Percentiles rank a stretch among this genome's conserved stretches.
Conservation (phyloP, 2,329 filamentous ascomycete genomes). For the Podosphaera fusca region DNA sequence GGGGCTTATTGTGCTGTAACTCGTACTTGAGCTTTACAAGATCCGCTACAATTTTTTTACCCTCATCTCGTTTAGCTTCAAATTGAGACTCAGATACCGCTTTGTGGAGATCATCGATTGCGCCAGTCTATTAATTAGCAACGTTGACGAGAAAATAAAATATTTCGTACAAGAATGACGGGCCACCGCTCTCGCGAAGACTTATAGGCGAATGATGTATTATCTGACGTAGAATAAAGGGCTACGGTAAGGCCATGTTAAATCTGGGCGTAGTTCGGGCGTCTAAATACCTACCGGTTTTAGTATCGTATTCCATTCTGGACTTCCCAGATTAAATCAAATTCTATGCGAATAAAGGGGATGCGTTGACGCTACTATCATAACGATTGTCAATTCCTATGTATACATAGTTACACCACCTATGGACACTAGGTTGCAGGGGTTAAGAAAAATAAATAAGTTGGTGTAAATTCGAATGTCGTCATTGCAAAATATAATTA, state of each 20-base stretch:
- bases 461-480: too few species aligned
- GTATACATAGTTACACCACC: too few species aligned
- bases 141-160: neutral
- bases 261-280: neutral
- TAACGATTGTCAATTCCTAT: too few species aligned
- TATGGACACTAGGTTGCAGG: too few species aligned
- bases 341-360: too few species aligned
- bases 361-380: too few species aligned
- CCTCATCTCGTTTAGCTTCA: slow-evolving; percentile 46
- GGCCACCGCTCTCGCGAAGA: slow-evolving; percentile 84
- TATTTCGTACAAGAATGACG: slow-evolving; percentile 47
- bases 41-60: slow-evolving; percentile 63
- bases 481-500: too few species aligned
- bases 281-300: slow-evolving; percentile 34
- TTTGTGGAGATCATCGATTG: slow-evolving; percentile 85
- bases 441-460: too few species aligned
- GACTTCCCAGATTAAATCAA: neutral
- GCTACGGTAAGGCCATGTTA: slow-evolving; percentile 23
- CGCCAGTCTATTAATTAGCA: slow-evolving; percentile 42
- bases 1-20: slow-evolving; percentile 62
- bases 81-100: slow-evolving; percentile 32
- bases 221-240: slow-evolving; percentile 57
- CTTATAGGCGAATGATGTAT: slow-evolving; percentile 63
- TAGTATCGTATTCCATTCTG: slow-evolving; percentile 50
- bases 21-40: slow-evolving; percentile 81